Percentiles rank a stretch among this genome's conserved stretches.
These are phyloP conservation scores for Mycena alexandri DNA, from an alignment of 768 basidiomycete species.

Conservation along the genomic window DNA sequence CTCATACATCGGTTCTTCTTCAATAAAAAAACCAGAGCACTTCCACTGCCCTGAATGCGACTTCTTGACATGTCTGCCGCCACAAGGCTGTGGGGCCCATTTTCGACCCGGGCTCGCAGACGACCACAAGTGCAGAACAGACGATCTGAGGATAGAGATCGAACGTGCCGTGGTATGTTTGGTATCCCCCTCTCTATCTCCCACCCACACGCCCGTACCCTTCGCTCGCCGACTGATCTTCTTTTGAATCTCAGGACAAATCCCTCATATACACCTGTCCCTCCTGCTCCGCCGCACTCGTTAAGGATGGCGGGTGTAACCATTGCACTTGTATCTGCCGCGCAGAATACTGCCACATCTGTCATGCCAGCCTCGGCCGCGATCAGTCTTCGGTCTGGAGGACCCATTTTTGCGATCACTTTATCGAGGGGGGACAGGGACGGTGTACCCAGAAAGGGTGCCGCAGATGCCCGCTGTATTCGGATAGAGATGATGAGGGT, in stretches of 20 bases:
- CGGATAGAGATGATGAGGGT: slow-evolving; percentile 29
- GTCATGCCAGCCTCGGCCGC: slow-evolving; percentile 21
- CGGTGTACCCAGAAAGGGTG: slow-evolving; percentile 15
- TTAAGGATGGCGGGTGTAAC: slow-evolving; percentile 29
- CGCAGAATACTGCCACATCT: slow-evolving; percentile 28
- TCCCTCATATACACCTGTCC: slow-evolving; percentile 30
- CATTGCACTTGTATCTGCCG: slow-evolving; percentile 27
- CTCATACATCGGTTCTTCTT: slow-evolving; percentile 23
- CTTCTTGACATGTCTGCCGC: slow-evolving; percentile 25
- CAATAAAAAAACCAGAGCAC: slow-evolving; percentile 9
- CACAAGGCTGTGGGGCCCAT: slow-evolving; percentile 19
- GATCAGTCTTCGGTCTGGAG: slow-evolving; percentile 22
- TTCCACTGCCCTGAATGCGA: slow-evolving; percentile 30
- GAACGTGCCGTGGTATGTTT: slow-evolving; percentile 31
- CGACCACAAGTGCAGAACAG: slow-evolving; percentile 28
- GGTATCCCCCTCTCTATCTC: too few relatives aligned
- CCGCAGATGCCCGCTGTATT: slow-evolving; percentile 23
- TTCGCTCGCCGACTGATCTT: slow-evolving; percentile 14
- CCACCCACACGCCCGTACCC: too few relatives aligned
- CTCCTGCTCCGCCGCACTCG: slow-evolving; percentile 22
- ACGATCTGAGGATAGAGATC: slow-evolving; percentile 28
- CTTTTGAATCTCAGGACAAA: slow-evolving; percentile 20
- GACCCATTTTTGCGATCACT: slow-evolving; percentile 24
- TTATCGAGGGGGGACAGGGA: slow-evolving; percentile 19
- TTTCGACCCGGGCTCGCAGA: slow-evolving; percentile 18